These are phyloP conservation scores for Penicillium glabrum DNA, from an alignment of 2,329 filamentous ascomycete species.

Conservation along the genomic window DNA sequence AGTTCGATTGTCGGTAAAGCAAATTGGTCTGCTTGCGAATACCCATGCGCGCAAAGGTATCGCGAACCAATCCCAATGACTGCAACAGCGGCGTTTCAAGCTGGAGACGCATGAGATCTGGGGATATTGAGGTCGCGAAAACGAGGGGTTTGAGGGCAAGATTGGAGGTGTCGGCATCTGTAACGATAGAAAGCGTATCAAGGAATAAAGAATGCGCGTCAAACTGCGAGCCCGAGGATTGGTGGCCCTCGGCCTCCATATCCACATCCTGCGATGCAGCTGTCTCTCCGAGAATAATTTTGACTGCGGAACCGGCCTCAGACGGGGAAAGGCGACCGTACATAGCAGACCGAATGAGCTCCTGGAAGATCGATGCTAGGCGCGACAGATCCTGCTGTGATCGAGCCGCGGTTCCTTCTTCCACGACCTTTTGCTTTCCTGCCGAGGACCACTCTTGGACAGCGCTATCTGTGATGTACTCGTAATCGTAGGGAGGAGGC, in stretches of 20 bases:
- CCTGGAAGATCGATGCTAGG: slow-evolving; percentile 75
- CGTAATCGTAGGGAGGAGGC: slow-evolving; percentile 64
- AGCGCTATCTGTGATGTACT: slow-evolving; percentile 70
- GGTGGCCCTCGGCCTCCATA: slow-evolving; percentile 44
- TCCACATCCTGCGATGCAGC: slow-evolving; percentile 50
- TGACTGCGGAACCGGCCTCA: slow-evolving; percentile 71
- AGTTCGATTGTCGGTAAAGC: slow-evolving; percentile 93
- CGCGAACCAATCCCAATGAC: slow-evolving; percentile 74
- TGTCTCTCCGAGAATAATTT: slow-evolving; percentile 67
- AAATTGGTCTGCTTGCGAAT: slow-evolving; percentile 91
- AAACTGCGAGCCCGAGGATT: slow-evolving; percentile 41
- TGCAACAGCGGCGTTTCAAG: slow-evolving; percentile 78
- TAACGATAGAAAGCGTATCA: slow-evolving; percentile 76
- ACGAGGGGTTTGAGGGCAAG: slow-evolving; percentile 66
- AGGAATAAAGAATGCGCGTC: slow-evolving; percentile 73
- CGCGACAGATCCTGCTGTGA: slow-evolving; percentile 67
- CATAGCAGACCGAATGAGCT: slow-evolving; percentile 74
- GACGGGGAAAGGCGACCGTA: slow-evolving; percentile 65
- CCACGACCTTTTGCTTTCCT: slow-evolving; percentile 67
- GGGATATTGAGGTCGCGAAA: slow-evolving; percentile 69
- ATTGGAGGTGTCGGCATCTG: slow-evolving; percentile 66
- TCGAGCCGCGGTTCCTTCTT: slow-evolving; percentile 64
- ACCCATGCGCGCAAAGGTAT: slow-evolving; percentile 79
- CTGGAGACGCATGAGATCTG: slow-evolving; percentile 71
- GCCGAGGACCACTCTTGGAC: slow-evolving; percentile 66